These are phyloP conservation scores for Paraconiothyrium sp. DNA, from an alignment of 2,329 filamentous ascomycete species.

Conservation along the genomic window DNA sequence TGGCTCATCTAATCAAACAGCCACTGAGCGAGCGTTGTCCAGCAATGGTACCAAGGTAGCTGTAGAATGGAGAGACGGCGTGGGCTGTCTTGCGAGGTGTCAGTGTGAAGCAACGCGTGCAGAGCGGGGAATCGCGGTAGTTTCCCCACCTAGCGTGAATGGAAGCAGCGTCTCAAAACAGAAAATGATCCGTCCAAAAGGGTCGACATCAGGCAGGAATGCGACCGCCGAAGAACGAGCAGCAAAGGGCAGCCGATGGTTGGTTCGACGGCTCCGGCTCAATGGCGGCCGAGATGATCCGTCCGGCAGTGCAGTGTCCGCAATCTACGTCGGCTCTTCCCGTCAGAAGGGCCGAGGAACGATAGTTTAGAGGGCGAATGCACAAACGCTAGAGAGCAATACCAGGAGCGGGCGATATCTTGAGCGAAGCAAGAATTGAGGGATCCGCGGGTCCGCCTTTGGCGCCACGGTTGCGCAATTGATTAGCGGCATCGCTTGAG, in stretches of 20 bases:
- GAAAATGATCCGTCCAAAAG: not conserved
- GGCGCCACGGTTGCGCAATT: conserved; percentile 11
- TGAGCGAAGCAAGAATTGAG: not conserved
- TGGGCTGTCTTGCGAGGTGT: not conserved
- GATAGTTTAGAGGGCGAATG: not conserved
- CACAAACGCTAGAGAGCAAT: not conserved
- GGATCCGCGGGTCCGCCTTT: not conserved
- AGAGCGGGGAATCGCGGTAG: not conserved
- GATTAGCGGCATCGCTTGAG: not conserved
- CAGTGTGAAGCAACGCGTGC: not conserved
- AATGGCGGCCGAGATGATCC: not conserved
- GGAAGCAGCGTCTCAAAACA: not conserved
- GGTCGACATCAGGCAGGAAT: not conserved
- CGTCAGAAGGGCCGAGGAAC: conserved; percentile 13
- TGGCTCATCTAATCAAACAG: not conserved
- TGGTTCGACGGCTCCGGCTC: not conserved
- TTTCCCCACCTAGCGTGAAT: not conserved
- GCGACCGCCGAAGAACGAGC: not conserved
- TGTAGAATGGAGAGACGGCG: not conserved
- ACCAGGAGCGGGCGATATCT: not conserved
- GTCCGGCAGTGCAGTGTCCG: not conserved
- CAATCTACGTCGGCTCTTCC: conserved; percentile 1
- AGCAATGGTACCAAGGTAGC: not conserved
- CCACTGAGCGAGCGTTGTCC: not conserved
- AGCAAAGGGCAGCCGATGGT: not conserved